Evolutionary conservation across 1,284 basidiomycete genomes (phyloP).

Genomic region (Tilletia indica): DNA sequence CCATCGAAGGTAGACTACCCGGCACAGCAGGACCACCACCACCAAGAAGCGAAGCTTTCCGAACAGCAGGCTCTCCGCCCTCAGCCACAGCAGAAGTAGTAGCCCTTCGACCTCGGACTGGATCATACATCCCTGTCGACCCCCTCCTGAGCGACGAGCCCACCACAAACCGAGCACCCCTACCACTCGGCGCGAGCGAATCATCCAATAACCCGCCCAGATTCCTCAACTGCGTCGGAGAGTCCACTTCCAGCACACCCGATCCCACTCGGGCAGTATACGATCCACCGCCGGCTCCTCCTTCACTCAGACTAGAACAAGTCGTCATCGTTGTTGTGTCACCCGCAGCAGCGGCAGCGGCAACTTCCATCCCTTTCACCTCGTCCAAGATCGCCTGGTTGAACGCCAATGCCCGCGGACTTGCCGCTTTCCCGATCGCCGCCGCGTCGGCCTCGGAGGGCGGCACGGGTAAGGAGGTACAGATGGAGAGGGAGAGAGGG

Average conservation of each 20-base stretch:
- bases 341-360: background rate
- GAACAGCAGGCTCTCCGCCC: too few species aligned
- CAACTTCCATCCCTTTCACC: background rate
- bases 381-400: constrained; percentile 11
- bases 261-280: too few species aligned
- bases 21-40: too few species aligned
- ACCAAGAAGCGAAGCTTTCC: too few species aligned
- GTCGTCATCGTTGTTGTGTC: too few species aligned
- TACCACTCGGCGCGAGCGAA: background rate
- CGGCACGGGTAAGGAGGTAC: constrained; percentile 5
- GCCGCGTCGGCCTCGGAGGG: background rate
- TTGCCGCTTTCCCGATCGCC: background rate
- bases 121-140: constrained; percentile 1
- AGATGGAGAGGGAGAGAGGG: background rate
- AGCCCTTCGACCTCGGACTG: too few species aligned
- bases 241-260: background rate
- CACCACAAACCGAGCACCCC: background rate
- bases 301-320: too few species aligned
- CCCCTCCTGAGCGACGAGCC: background rate
- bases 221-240: constrained; percentile 8
- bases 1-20: too few species aligned
- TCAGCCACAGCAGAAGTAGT: too few species aligned
- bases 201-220: constrained; percentile 7
- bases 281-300: too few species aligned
- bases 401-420: constrained; percentile 6